Percentiles rank a stretch among this genome's conserved stretches.
Evolutionary conservation across 2,329 filamentous ascomycete genomes (phyloP).

Genomic region (Sporothrix phasma): DNA sequence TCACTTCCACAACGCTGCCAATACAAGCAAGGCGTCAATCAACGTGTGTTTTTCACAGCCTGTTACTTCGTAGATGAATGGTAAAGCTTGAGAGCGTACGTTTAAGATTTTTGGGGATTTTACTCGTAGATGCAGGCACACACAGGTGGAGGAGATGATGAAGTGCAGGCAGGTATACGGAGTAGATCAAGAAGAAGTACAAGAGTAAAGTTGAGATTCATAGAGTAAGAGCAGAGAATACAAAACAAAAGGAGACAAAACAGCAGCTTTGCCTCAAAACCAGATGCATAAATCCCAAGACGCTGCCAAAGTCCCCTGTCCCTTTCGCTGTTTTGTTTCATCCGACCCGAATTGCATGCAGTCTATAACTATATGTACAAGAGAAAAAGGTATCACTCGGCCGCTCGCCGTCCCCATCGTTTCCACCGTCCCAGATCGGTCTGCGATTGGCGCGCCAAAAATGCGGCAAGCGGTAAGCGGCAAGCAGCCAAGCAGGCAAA

Average conservation of each 20-base stretch:
- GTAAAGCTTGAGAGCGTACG: too few species aligned
- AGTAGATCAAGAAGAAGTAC: too few species aligned
- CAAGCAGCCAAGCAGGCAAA: neutral
- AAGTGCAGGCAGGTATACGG: too few species aligned
- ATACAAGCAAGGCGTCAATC: too few species aligned
- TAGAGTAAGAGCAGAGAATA: neutral
- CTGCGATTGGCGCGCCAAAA: neutral
- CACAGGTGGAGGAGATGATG: too few species aligned
- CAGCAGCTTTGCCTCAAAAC: neutral
- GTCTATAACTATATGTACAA: constrained; percentile 15
- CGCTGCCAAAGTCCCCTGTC: neutral
- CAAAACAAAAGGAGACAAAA: neutral
- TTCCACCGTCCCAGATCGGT: neutral
- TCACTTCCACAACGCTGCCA: too few species aligned
- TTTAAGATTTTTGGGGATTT: too few species aligned
- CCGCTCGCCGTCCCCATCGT: neutral
- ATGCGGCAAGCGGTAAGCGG: neutral
- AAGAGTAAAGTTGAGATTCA: too few species aligned
- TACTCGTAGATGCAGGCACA: too few species aligned
- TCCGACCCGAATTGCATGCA: constrained; percentile 4
- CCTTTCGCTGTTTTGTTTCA: neutral
- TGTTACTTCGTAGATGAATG: too few species aligned
- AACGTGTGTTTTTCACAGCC: too few species aligned
- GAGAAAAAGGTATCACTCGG: neutral
- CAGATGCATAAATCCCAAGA: neutral